Conservation (phyloP, 371 early-diverging fungal genomes). For the Mortierella sp. region DNA sequence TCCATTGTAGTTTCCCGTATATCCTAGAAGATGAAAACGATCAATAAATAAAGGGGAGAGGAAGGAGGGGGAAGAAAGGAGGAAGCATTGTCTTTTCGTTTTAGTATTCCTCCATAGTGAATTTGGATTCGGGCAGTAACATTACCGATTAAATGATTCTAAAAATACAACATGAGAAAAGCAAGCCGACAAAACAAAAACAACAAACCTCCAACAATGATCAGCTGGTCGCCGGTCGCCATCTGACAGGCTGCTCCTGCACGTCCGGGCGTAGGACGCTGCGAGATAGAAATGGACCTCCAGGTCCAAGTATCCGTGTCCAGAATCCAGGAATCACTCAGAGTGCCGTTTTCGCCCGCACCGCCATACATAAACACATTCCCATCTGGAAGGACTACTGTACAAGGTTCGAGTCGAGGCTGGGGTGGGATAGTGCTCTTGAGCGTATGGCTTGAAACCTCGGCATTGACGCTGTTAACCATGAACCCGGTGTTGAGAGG, state of each 20-base stretch:
- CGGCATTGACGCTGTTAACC: background rate
- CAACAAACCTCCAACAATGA: conserved; percentile 37
- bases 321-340: conserved; percentile 29
- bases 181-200: too few species aligned
- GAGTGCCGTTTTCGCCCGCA: conserved; percentile 2
- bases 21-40: background rate
- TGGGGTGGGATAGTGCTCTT: conserved; percentile 1
- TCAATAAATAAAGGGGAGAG: too few species aligned
- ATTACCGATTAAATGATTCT: too few species aligned
- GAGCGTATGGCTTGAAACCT: too few species aligned
- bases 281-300: background rate
- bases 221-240: conserved; percentile 23
- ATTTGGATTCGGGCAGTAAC: too few species aligned
- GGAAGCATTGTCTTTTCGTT: too few species aligned
- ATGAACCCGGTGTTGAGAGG: conserved; percentile 18
- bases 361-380: conserved; percentile 47
- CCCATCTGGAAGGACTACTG: conserved; percentile 21
- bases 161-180: too few species aligned
- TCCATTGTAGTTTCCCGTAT: conserved; percentile 1
- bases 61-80: too few species aligned
- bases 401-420: conserved; percentile 24
- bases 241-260: conserved; percentile 33
- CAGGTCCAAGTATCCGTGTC: conserved; percentile 17
- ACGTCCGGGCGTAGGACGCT: conserved; percentile 20
- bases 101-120: too few species aligned